These are phyloP conservation scores for Chamaenerion angustifolium DNA, from an alignment of 345 rosid species.

Conservation along the genomic window DNA sequence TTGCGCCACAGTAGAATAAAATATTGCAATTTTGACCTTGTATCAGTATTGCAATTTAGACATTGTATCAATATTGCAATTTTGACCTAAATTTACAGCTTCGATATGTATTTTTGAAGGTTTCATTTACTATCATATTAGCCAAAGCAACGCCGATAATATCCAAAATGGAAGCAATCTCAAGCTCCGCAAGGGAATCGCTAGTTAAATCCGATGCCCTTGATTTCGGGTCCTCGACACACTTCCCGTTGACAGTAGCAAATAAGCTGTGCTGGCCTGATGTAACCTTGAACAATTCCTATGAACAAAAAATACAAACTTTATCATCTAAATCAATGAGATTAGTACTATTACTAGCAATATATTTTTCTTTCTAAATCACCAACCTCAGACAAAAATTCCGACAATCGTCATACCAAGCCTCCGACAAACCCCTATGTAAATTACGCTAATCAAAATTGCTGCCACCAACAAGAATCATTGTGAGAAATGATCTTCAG, in stretches of 20 bases:
- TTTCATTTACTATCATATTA: slow-evolving; percentile 66
- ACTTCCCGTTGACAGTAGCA: slow-evolving; percentile 66
- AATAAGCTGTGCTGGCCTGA: slow-evolving; percentile 72
- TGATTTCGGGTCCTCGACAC: slow-evolving; percentile 79
- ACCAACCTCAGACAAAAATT: slow-evolving; percentile 70
- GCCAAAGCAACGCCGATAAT: slow-evolving; percentile 88
- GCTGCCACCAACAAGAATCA: slow-evolving; percentile 30
- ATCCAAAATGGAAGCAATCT: slow-evolving; percentile 71
- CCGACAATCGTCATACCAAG: slow-evolving; percentile 70
- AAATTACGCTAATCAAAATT: slow-evolving; percentile 77
- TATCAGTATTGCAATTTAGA: no score
- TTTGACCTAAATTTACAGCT: background rate
- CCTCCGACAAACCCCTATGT: slow-evolving; percentile 80
- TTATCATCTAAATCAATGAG: background rate
- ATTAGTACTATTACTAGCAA: background rate
- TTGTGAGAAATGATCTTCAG: no score
- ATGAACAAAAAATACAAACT: background rate
- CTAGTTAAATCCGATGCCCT: slow-evolving; percentile 86
- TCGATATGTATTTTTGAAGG: no score
- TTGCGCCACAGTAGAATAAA: no score
- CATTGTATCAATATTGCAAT: no score
- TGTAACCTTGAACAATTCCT: slow-evolving; percentile 74
- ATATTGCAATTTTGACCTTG: no score
- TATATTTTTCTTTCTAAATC: no score
- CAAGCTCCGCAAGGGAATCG: slow-evolving; percentile 60